Evolutionary conservation across 2,329 filamentous ascomycete genomes (phyloP).

Genomic region (Lachnellula arida): DNA sequence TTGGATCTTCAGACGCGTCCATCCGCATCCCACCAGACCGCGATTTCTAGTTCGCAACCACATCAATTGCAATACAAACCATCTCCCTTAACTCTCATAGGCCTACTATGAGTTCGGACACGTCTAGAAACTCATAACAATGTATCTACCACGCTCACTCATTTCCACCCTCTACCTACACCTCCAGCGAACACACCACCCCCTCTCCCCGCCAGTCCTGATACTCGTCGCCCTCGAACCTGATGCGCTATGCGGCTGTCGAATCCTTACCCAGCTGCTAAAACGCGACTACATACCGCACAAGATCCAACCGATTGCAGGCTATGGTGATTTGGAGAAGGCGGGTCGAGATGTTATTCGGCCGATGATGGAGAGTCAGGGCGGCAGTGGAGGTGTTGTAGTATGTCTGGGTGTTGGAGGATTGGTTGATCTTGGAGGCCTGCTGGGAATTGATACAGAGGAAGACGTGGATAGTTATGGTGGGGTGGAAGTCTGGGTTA

Average conservation of each 20-base stretch:
- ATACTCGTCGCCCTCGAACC: conserved; percentile 91
- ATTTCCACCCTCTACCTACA: conserved; percentile 90
- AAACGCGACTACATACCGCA: conserved; percentile 97
- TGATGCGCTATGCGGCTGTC: conserved; percentile 91
- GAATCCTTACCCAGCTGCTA: conserved; percentile 86
- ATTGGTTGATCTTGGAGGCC: conserved; percentile 77
- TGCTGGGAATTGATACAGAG: conserved; percentile 69
- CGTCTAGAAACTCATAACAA: conserved; percentile 36
- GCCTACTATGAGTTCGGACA: conserved; percentile 11
- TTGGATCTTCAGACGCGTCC: background rate
- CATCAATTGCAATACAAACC: background rate
- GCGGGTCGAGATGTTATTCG: conserved; percentile 73
- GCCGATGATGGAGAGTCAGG: conserved; percentile 80
- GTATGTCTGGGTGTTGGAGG: conserved; percentile 91
- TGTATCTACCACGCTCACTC: conserved; percentile 91
- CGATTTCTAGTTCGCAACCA: background rate
- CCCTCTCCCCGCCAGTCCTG: conserved; percentile 85
- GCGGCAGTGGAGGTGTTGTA: conserved; percentile 82
- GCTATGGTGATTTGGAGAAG: conserved; percentile 82
- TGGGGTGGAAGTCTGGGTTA: conserved; percentile 91
- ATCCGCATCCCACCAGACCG: background rate
- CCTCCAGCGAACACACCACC: conserved; percentile 79
- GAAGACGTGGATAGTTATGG: conserved; percentile 63
- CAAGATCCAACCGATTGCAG: conserved; percentile 92
- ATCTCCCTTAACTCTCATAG: background rate